These are phyloP conservation scores for Calonectria ilicicola DNA, from an alignment of 2,329 filamentous ascomycete species.

Conservation along the genomic window DNA sequence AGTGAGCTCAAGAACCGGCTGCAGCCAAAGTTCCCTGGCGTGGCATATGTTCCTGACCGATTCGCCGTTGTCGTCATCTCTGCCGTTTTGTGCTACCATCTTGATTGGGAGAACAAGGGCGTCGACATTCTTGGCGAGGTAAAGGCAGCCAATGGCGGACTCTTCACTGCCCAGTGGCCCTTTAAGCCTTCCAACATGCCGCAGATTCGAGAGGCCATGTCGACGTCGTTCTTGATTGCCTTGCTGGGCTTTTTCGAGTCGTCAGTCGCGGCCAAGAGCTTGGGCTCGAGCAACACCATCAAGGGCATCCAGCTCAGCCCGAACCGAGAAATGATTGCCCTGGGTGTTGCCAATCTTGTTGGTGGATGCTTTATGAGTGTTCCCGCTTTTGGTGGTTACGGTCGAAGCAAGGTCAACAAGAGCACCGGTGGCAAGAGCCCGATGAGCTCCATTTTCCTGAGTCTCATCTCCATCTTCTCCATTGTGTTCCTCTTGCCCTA, in stretches of 20 bases:
- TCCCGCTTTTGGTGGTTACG: conserved; percentile 95
- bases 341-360: conserved; percentile 91
- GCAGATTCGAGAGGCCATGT: conserved; percentile 87
- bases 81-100: conserved; percentile 80
- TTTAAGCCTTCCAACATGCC: conserved; percentile 81
- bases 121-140: conserved; percentile 87
- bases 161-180: conserved; percentile 88
- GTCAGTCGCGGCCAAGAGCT: conserved; percentile 92
- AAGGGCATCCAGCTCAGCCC: conserved; percentile 86
- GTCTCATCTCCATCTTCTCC: conserved; percentile 83
- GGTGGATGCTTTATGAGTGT: conserved; percentile 93
- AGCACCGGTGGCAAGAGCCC: conserved; percentile 92
- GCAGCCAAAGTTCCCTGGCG: conserved; percentile 80
- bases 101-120: conserved; percentile 83
- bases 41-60: conserved; percentile 92
- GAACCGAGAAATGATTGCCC: conserved; percentile 91
- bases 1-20: conserved; percentile 86
- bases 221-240: conserved; percentile 92
- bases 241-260: conserved; percentile 99
- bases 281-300: conserved; percentile 78
- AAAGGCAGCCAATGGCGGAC: conserved; percentile 76
- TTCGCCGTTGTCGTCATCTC: conserved; percentile 90
- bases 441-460: conserved; percentile 91
- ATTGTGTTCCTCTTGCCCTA: conserved; percentile 88
- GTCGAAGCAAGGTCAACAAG: conserved; percentile 93